Conservation (phyloP, 2,329 filamentous ascomycete species). For the Fusarium beomiforme region DNA sequence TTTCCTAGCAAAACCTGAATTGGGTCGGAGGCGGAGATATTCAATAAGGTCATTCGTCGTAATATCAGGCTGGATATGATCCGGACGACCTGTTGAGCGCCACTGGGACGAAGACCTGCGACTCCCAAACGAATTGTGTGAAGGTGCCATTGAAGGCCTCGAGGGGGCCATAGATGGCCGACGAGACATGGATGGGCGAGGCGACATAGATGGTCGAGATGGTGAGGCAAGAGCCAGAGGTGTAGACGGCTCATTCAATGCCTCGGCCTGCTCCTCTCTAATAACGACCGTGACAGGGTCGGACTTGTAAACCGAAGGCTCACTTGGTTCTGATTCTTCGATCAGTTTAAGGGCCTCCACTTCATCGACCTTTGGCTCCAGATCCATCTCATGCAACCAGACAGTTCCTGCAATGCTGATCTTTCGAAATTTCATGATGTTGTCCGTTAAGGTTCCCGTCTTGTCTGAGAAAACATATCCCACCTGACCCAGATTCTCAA, state of each 20-base stretch:
- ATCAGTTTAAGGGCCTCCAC: constrained; percentile 29
- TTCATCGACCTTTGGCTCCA: constrained; percentile 54
- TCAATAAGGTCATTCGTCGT: constrained; percentile 79
- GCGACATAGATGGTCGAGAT: constrained; percentile 45
- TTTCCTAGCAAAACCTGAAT: constrained; percentile 80
- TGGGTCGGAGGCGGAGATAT: constrained; percentile 79
- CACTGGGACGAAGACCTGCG: constrained; percentile 61
- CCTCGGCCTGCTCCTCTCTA: constrained; percentile 42
- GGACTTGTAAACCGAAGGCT: constrained; percentile 43
- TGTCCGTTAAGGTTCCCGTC: constrained; percentile 93
- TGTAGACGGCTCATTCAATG: constrained; percentile 5
- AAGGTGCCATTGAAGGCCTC: constrained; percentile 42
- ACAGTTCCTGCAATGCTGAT: constrained; percentile 89
- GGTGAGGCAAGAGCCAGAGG: constrained; percentile 40
- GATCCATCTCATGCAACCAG: constrained; percentile 85
- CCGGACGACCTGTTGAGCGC: constrained; percentile 59
- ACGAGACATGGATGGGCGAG: constrained; percentile 34
- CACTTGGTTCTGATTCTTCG: constrained; percentile 36
- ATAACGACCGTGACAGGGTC: constrained; percentile 45
- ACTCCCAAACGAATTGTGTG: constrained; percentile 45
- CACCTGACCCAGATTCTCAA: constrained; percentile 92
- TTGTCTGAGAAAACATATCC: constrained; percentile 94
- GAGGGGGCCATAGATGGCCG: constrained; percentile 43
- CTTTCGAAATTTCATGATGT: constrained; percentile 94
- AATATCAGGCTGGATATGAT: constrained; percentile 64